These are phyloP conservation scores for Immersiella caudata DNA, from an alignment of 495 filamentous ascomycete species.

Conservation along the genomic window DNA sequence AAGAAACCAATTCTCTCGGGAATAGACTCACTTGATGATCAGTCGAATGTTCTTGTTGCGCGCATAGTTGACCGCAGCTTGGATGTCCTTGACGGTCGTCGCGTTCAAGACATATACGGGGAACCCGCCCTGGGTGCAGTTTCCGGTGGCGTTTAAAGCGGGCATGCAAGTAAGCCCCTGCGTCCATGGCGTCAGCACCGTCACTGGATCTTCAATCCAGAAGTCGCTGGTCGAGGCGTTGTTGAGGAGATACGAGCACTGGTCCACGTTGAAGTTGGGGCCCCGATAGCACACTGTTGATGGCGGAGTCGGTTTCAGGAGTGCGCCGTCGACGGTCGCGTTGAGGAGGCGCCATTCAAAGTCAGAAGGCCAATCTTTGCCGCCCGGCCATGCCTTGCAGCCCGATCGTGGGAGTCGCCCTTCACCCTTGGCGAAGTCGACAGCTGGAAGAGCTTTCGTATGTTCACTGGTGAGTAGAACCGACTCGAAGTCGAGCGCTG, in stretches of 20 bases:
- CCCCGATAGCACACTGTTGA: slow-evolving; percentile 56
- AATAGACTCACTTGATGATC: slow-evolving; percentile 58
- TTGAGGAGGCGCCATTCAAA: slow-evolving; percentile 52
- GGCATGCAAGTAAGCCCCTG: slow-evolving; percentile 47
- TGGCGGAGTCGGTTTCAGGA: slow-evolving; percentile 55
- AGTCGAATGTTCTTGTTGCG: slow-evolving; percentile 59
- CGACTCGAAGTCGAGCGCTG: slow-evolving; percentile 35
- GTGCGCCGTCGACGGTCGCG: slow-evolving; percentile 45
- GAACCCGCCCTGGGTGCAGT: slow-evolving; percentile 61
- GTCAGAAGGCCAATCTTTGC: slow-evolving; percentile 48
- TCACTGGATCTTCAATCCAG: slow-evolving; percentile 41
- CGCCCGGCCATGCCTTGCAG: slow-evolving; percentile 57
- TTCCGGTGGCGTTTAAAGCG: slow-evolving; percentile 36
- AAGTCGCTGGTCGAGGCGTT: slow-evolving; percentile 34
- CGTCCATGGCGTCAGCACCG: slow-evolving; percentile 38
- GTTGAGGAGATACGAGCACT: slow-evolving; percentile 41
- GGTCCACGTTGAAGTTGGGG: slow-evolving; percentile 44
- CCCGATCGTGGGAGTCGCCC: slow-evolving; percentile 7
- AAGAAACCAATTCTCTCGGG: too few relatives aligned
- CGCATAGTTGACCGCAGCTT: slow-evolving; percentile 63
- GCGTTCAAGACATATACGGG: slow-evolving; percentile 62
- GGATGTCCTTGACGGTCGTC: slow-evolving; percentile 55
- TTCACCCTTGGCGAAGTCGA: slow-evolving; percentile 33
- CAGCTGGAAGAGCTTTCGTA: slow-evolving; percentile 33
- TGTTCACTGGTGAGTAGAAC: slow-evolving; percentile 37